phyloP scores from a whole-genome alignment of 768 basidiomycete genomes.

The Rhizopogon rudus region DNA sequence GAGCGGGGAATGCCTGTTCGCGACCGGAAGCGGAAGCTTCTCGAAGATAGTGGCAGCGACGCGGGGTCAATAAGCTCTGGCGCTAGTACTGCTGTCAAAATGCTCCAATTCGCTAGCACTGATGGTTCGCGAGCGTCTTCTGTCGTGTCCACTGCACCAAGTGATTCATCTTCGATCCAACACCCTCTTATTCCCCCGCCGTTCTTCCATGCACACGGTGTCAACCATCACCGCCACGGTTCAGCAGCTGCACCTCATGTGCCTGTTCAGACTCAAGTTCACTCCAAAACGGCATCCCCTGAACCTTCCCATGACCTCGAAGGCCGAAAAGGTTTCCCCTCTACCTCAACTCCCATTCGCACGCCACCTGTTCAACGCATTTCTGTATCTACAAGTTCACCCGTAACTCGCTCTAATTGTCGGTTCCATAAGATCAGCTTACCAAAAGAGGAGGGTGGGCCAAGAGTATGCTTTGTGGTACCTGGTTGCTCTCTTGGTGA shows the following conservation, averaged over 20 bases:
- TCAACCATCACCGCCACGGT: constrained; percentile 22
- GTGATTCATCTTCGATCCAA: constrained; percentile 15
- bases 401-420: constrained; percentile 65
- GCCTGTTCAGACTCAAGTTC: not conserved
- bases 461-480: constrained; percentile 57
- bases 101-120: constrained; percentile 28
- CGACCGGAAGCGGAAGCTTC: not conserved
- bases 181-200: constrained; percentile 6
- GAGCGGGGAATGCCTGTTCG: constrained; percentile 30
- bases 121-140: constrained; percentile 38
- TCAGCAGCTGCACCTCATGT: constrained; percentile 6
- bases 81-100: constrained; percentile 32
- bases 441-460: constrained; percentile 47
- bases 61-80: constrained; percentile 31
- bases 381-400: constrained; percentile 32
- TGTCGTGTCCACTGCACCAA: constrained; percentile 34
- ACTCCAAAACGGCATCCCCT: constrained; percentile 4
- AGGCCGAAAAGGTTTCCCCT: not conserved
- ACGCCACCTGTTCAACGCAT: not conserved
- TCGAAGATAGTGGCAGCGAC: constrained; percentile 16
- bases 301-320: not conserved
- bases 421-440: constrained; percentile 66
- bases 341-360: not conserved
- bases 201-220: constrained; percentile 20
- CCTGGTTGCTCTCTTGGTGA: constrained; percentile 65